Evolutionary conservation across 148 eudicot genomes (phyloP).

Genomic region (Persicaria maculosa): DNA sequence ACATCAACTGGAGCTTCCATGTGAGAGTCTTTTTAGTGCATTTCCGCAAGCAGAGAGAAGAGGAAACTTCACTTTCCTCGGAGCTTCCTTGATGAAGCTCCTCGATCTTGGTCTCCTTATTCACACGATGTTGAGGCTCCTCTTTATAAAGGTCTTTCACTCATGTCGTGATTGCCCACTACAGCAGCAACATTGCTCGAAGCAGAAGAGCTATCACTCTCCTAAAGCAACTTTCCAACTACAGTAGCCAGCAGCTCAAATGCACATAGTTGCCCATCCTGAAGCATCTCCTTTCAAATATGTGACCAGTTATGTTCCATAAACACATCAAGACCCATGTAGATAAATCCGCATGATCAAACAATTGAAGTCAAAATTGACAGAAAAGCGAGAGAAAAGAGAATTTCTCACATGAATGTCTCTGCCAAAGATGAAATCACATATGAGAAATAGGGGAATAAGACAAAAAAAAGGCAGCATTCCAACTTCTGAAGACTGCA

Average conservation of each 20-base stretch:
- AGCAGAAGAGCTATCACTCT: slow-evolving; percentile 20
- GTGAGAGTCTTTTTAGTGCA: slow-evolving; percentile 21
- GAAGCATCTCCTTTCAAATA: slow-evolving; percentile 36
- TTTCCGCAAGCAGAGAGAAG: slow-evolving; percentile 30
- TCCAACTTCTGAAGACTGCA: slow-evolving; percentile 98
- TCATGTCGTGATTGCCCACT: slow-evolving; percentile 26
- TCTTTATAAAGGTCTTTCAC: slow-evolving; percentile 27
- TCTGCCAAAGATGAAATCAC: slow-evolving; percentile 73
- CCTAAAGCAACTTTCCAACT: slow-evolving; percentile 26
- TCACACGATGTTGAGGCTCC: slow-evolving; percentile 30
- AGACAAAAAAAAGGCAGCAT: slow-evolving; percentile 96
- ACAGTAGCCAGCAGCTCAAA: slow-evolving; percentile 92
- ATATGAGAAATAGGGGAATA: slow-evolving; percentile 99
- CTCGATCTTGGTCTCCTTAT: slow-evolving; percentile 36
- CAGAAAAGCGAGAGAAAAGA: background rate
- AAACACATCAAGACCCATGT: slow-evolving; percentile 99
- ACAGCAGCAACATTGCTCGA: slow-evolving; percentile 32
- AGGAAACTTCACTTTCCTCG: slow-evolving; percentile 54
- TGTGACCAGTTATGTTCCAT: slow-evolving; percentile 99
- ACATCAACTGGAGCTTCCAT: slow-evolving; percentile 25
- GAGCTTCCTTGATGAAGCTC: slow-evolving; percentile 78
- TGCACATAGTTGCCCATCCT: slow-evolving; percentile 52
- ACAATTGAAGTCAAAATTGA: background rate
- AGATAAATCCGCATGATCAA: slow-evolving; percentile 69
- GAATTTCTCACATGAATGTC: slow-evolving; percentile 75